Percentiles rank a stretch among this genome's conserved stretches.
Conservation (phyloP, 1,284 basidiomycete genomes). For the Moniliophthora roreri region DNA sequence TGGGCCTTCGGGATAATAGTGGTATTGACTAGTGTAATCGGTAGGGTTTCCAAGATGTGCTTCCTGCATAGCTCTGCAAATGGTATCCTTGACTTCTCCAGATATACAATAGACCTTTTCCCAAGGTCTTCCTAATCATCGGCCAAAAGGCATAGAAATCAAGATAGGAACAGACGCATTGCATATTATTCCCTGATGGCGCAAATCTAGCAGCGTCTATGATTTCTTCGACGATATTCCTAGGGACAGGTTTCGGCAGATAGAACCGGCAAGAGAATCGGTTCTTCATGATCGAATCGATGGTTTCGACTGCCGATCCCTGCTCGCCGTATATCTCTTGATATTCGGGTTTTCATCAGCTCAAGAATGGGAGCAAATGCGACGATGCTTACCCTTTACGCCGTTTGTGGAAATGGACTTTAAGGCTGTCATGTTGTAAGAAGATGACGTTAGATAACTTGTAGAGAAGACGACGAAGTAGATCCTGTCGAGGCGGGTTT, state of each 20-base stretch:
- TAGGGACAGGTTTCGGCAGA: conserved; percentile 17
- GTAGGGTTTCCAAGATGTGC: conserved; percentile 13
- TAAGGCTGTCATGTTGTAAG: too few relatives aligned
- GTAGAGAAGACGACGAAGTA: too few relatives aligned
- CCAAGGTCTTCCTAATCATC: conserved; percentile 15
- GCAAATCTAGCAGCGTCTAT: conserved; percentile 19
- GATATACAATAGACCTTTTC: conserved; percentile 20
- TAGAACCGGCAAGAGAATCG: conserved; percentile 21
- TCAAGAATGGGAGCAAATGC: too few relatives aligned
- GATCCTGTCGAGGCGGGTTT: too few relatives aligned
- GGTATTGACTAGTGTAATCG: conserved; percentile 17
- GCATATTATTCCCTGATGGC: conserved; percentile 21
- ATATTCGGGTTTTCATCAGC: too few relatives aligned
- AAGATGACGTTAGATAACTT: too few relatives aligned
- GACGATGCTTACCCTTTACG: too few relatives aligned
- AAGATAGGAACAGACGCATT: conserved; percentile 10
- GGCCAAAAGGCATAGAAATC: too few relatives aligned
- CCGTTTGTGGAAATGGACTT: too few relatives aligned
- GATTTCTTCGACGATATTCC: conserved; percentile 16
- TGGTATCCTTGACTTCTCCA: conserved; percentile 13
- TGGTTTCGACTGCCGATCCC: conserved; percentile 7
- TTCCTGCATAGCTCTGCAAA: conserved; percentile 14
- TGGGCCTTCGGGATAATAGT: conserved; percentile 17
- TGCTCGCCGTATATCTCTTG: too few relatives aligned
- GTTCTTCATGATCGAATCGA: conserved; percentile 18